Base-by-base conservation (phyloP, 1,139 yeast genomes). In the Saccharomycopsis phalli region DNA sequence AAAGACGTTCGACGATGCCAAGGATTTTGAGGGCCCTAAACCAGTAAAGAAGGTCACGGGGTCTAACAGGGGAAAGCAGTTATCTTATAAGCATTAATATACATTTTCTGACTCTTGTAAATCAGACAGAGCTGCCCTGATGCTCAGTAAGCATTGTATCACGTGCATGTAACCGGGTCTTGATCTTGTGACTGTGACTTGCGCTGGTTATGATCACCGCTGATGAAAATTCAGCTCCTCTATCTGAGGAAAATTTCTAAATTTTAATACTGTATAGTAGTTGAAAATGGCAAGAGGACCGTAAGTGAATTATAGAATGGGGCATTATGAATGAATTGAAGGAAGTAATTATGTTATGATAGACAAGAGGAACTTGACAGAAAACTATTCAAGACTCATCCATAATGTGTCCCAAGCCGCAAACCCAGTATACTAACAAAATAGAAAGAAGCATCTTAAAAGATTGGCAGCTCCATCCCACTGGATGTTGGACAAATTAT, bases 401-500 rank as follows among this genome's bases (percentile, higher is more conserved):
- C n/a, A n/a, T n/a, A n/a, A n/a, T n/a, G n/a, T n/a, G n/a, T n/a
- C n/a, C n/a, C n/a, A n/a, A n/a, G n/a, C n/a, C n/a, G n/a, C n/a
- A n/a, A n/a, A n/a, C n/a, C n/a, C n/a, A n/a, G n/a, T n/a, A n/a
- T n/a, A n/a, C n/a, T n/a, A n/a, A n/a, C n/a, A n/a, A n/a, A 5
- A 38, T 54, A 73, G 79, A 75, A 86, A 86, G 88, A 87, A 87
- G 80, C 96, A 87, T 69, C 77, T 87, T 71, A 86, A 86, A 81
- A 83, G 95, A 76, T 79, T 86, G 71, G 94, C 95, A 68, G 96
- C 96, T 68, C 99, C 99, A 77, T 82, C 88, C 77, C 98, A 93
- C 82, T 93, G 98, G 98, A 84, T 93, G 94, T 83, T 93, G 79
- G 98, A 91, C 94, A 93, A 93, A 77, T 78, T 93, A 76, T 83